Conservation (phyloP, 345 rosid genomes). For the Alliaria petiolata region DNA sequence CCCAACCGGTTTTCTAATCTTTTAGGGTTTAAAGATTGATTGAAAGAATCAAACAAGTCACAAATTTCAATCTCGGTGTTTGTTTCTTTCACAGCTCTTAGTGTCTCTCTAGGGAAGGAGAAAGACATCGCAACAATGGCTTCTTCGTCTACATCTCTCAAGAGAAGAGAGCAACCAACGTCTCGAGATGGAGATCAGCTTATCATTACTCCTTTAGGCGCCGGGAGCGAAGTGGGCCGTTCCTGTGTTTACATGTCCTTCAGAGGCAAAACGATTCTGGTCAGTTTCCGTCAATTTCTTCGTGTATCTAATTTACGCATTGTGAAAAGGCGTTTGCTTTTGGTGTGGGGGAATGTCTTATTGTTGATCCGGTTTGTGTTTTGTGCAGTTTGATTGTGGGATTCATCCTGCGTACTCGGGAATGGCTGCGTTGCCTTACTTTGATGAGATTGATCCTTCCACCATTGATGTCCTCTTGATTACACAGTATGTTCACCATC, state of each 20-base stretch:
- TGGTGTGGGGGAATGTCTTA: background rate
- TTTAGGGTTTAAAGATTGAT: constrained; percentile 12
- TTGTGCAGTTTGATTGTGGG: constrained; percentile 81
- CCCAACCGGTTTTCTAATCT: background rate
- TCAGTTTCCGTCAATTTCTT: constrained; percentile 9
- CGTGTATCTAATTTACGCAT: background rate
- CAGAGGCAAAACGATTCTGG: constrained; percentile 75
- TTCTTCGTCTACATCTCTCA: constrained; percentile 57
- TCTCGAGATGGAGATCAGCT: constrained; percentile 75
- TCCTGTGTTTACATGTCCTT: constrained; percentile 90
- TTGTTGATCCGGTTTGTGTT: background rate
- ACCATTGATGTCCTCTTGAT: constrained; percentile 78
- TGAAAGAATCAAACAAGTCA: background rate
- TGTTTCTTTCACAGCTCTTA: background rate
- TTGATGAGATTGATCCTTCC: constrained; percentile 96
- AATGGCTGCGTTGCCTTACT: constrained; percentile 92
- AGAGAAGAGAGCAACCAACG: constrained; percentile 60
- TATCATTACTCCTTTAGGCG: constrained; percentile 77
- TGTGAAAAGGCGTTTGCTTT: background rate
- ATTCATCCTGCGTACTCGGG: constrained; percentile 89
- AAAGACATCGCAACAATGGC: constrained; percentile 7
- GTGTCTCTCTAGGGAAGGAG: background rate
- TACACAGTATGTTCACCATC: constrained; percentile 62
- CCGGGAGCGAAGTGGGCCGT: constrained; percentile 93
- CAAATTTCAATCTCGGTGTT: background rate